A percentile compares a stretch with the other conserved stretches of the same genome.
phyloP scores from a whole-genome alignment of 768 basidiomycete genomes.

The Neoboletus magnificus region DNA sequence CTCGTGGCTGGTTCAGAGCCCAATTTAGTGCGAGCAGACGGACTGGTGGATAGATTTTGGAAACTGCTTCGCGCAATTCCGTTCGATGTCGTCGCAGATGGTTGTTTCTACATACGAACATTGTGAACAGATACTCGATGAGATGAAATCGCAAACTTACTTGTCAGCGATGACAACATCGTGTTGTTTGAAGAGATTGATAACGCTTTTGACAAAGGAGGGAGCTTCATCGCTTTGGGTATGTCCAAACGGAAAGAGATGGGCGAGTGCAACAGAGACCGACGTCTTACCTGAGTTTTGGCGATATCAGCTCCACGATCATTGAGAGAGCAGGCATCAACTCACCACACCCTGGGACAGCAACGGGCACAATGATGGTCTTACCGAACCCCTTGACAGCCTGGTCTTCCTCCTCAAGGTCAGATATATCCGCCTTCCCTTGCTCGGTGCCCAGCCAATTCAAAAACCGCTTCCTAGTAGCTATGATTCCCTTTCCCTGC shows the following conservation, averaged over 20 bases:
- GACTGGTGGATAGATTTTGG: slow-evolving; percentile 47
- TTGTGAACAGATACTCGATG: neutral
- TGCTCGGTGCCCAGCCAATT: slow-evolving; percentile 56
- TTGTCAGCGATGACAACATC: slow-evolving; percentile 92
- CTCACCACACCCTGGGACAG: slow-evolving; percentile 91
- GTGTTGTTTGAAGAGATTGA: slow-evolving; percentile 51
- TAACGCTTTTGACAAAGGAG: slow-evolving; percentile 70
- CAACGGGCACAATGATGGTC: slow-evolving; percentile 84
- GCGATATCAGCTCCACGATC: neutral
- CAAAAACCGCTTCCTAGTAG: slow-evolving; percentile 76
- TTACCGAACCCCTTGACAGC: slow-evolving; percentile 47
- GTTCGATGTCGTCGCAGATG: slow-evolving; percentile 79
- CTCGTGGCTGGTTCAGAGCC: slow-evolving; percentile 52
- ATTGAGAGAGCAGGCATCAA: neutral
- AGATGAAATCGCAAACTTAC: slow-evolving; percentile 40
- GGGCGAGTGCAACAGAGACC: slow-evolving; percentile 70
- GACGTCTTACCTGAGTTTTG: slow-evolving; percentile 76
- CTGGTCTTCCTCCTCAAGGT: slow-evolving; percentile 16
- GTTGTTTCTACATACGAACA: slow-evolving; percentile 66
- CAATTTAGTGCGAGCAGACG: slow-evolving; percentile 83
- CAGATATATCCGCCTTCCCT: slow-evolving; percentile 37
- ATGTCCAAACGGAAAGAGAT: slow-evolving; percentile 85
- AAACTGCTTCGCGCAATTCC: slow-evolving; percentile 56
- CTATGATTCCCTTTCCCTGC: slow-evolving; percentile 82
- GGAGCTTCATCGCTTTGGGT: slow-evolving; percentile 89